Conservation (phyloP, 805 yeast genomes). For the Yamadazyma tumulicola region DNA sequence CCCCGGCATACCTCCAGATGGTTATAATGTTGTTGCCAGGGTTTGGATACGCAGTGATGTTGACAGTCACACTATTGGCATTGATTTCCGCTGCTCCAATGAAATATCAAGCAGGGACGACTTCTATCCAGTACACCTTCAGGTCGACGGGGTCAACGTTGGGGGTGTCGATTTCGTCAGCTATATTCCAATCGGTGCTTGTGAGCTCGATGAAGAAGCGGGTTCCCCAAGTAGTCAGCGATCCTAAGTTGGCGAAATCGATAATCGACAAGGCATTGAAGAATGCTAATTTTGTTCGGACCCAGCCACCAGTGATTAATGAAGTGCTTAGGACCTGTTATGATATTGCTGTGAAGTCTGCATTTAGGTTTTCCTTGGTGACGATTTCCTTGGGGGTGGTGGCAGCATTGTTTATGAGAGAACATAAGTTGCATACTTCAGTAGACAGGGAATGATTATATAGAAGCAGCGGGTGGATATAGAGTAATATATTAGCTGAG, state of each 20-base stretch:
- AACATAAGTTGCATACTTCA: constrained; percentile 54
- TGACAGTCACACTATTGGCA: constrained; percentile 71
- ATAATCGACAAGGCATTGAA: constrained; percentile 54
- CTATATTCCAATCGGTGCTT: constrained; percentile 57
- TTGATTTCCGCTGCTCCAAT: constrained; percentile 72
- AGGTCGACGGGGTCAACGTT: constrained; percentile 83
- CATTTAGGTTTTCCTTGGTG: constrained; percentile 48
- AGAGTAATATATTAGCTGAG: no score
- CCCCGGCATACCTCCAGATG: constrained; percentile 18
- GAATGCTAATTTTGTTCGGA: constrained; percentile 50
- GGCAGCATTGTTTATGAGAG: constrained; percentile 49
- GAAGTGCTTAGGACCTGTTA: constrained; percentile 39
- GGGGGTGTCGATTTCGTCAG: constrained; percentile 69
- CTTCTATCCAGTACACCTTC: constrained; percentile 87
- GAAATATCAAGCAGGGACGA: constrained; percentile 75
- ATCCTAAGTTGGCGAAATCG: constrained; percentile 32
- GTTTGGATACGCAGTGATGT: constrained; percentile 59
- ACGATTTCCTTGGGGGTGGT: constrained; percentile 38
- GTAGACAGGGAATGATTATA: constrained; percentile 42
- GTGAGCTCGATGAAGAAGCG: constrained; percentile 16
- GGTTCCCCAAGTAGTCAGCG: constrained; percentile 19
- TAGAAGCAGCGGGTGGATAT: no score
- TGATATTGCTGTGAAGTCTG: constrained; percentile 48
- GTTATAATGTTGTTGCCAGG: constrained; percentile 52
- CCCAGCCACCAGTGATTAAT: constrained; percentile 33